Evolutionary conservation across 495 filamentous ascomycete genomes (phyloP).

Genomic region (Penicillium odoratum): DNA sequence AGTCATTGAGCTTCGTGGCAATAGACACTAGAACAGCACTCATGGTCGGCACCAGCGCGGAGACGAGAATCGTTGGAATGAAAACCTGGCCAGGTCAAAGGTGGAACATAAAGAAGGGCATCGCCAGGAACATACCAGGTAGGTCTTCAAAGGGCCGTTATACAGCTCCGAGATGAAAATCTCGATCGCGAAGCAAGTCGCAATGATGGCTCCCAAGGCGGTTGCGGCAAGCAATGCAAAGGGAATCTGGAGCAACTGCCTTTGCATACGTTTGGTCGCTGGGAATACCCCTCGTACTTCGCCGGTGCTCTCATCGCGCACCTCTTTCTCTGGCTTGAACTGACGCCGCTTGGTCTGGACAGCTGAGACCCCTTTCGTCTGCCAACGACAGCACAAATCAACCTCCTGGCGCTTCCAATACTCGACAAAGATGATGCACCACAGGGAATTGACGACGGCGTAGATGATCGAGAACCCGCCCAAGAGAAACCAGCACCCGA

Average conservation of each 20-base stretch:
- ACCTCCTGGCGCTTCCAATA: conserved; percentile 96
- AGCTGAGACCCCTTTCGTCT: conserved; percentile 80
- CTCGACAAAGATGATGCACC: conserved; percentile 90
- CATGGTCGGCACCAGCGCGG: conserved; percentile 76
- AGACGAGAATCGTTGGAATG: conserved; percentile 82
- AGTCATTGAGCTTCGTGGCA: conserved; percentile 77
- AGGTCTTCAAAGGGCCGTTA: conserved; percentile 80
- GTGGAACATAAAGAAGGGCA: neutral
- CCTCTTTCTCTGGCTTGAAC: conserved; percentile 75
- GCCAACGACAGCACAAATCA: conserved; percentile 89
- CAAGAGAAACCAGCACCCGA: conserved; percentile 76
- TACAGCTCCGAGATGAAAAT: conserved; percentile 96
- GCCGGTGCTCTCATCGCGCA: conserved; percentile 79
- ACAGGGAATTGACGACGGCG: conserved; percentile 75
- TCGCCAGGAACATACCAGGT: conserved; percentile 61
- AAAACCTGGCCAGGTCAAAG: conserved; percentile 64
- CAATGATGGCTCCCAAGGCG: conserved; percentile 77
- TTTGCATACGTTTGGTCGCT: conserved; percentile 68
- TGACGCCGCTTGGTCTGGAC: conserved; percentile 75
- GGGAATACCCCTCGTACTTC: conserved; percentile 79
- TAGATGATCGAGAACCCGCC: conserved; percentile 85
- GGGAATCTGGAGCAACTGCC: conserved; percentile 83
- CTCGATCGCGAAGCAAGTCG: conserved; percentile 88
- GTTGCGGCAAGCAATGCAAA: conserved; percentile 74
- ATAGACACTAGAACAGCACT: conserved; percentile 71